Percentiles rank a stretch among this genome's conserved stretches.
Conservation (phyloP, 2,329 filamentous ascomycete species). For the Hypoxylon sp. region DNA sequence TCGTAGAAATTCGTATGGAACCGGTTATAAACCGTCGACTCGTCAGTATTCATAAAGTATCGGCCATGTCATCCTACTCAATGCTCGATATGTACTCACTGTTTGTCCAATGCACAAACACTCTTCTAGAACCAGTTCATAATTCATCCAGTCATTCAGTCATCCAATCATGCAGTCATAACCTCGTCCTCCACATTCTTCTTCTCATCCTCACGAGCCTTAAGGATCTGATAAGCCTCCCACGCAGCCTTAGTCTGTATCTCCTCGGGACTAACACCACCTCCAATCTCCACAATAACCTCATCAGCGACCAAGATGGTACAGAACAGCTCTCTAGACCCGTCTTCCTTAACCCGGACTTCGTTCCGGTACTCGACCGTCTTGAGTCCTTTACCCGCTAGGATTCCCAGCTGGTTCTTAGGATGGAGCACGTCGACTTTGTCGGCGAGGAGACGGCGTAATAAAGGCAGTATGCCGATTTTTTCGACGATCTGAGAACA, state of each 20-base stretch:
- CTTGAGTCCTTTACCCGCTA: constrained; percentile 61
- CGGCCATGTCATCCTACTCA: background rate
- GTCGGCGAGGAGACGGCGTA: constrained; percentile 72
- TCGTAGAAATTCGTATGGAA: background rate
- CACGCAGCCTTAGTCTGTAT: constrained; percentile 69
- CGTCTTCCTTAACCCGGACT: constrained; percentile 44
- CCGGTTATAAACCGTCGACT: background rate
- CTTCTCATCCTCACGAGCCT: background rate
- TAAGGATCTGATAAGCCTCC: constrained; percentile 54
- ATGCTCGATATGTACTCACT: background rate
- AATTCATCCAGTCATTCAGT: constrained; percentile 20
- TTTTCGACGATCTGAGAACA: constrained; percentile 73
- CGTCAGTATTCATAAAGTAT: background rate
- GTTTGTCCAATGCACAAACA: background rate
- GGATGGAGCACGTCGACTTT: constrained; percentile 71
- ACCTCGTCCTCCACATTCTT: background rate
- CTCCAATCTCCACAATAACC: constrained; percentile 60
- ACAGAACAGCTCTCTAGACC: constrained; percentile 55
- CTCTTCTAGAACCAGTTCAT: background rate
- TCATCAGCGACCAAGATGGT: constrained; percentile 63
- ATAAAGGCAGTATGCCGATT: constrained; percentile 74
- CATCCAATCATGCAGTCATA: background rate
- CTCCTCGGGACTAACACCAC: constrained; percentile 65
- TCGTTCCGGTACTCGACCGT: constrained; percentile 67
- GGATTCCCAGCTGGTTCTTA: constrained; percentile 75